These are phyloP conservation scores for Leonotis leonurus DNA, from an alignment of 257 asterid species.

Conservation along the genomic window DNA sequence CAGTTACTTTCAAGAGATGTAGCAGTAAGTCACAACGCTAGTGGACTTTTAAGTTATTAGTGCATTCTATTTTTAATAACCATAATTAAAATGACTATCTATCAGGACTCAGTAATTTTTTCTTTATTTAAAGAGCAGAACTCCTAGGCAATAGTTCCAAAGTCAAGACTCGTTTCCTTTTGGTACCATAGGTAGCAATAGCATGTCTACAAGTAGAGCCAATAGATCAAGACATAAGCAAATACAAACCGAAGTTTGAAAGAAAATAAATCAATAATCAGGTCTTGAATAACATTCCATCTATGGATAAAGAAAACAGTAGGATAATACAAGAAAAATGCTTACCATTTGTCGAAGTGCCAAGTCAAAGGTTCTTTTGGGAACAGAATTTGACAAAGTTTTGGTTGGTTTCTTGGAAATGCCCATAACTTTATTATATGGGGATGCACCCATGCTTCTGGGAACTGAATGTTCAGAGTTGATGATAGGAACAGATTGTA, in stretches of 20 bases:
- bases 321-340: constrained; percentile 21
- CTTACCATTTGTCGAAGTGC: constrained; percentile 79
- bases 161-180: background rate
- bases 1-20: background rate
- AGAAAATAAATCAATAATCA: constrained; percentile 10
- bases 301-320: background rate
- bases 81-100: background rate
- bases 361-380: constrained; percentile 85
- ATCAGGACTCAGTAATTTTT: background rate
- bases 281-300: constrained; percentile 1
- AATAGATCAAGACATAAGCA: background rate
- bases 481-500: constrained; percentile 53
- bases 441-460: constrained; percentile 38
- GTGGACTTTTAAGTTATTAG: background rate
- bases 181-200: too few species aligned
- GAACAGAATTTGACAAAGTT: constrained; percentile 61
- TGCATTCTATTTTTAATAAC: background rate
- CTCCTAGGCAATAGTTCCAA: background rate
- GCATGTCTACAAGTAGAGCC: too few species aligned
- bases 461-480: constrained; percentile 48
- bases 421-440: constrained; percentile 42
- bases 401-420: constrained; percentile 57
- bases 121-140: too few species aligned
- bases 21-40: background rate
- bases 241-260: constrained; percentile 5